Base-by-base conservation (phyloP, 352 stramenopile species). In the Phytopythium helicoides region DNA sequence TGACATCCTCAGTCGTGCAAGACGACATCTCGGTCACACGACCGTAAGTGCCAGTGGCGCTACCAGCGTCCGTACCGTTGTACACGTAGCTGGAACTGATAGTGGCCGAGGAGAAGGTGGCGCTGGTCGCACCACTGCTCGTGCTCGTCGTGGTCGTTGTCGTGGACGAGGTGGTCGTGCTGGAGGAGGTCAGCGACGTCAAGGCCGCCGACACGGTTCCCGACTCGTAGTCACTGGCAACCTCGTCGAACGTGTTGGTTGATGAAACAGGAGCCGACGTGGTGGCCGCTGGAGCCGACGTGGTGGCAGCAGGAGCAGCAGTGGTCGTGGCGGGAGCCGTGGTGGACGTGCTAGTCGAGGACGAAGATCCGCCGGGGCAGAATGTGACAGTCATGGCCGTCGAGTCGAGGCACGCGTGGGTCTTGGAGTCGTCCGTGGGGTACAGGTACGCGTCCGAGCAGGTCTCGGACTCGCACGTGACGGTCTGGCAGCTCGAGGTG, bases 401-500 rank as follows among this genome's bases (percentile, higher is more conserved):
- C 15, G 56, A 52, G 25, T 68, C 48, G 19, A 69, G 58, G 44
- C 73, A 85, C 50, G 59, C 68, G 54, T 82, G 68, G 15, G 64
- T 77, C 71, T 84, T 84, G 28, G 53, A 52, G 52, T 80, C 65
- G 51, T 84, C 73, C 28, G 46, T 66, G 31, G 73, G 73, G 54
- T 73, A 84, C 56, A 75, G 50, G 45, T 81, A 84, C 7, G 71
- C 73, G 31, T 80, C 73, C 0, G 56, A 38, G 47, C 70, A 81
- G 16, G 49, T 41, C 4, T 68, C 59, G 15, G 39, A 64, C 39
- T 64, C 53, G 34, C 71, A 80, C 16, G 48, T 66, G 44, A 84
- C 19, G 3, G 52, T 45, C 12, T 52, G 26, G 44, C 66, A 77
- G 14, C 53, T 61, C 25, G 59, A 57, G 51, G 52, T 39, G 0